A percentile compares a stretch with the other conserved stretches of the same genome.
phyloP scores from a whole-genome alignment of 2,329 filamentous ascomycete genomes.

The Orbilia quercus region DNA sequence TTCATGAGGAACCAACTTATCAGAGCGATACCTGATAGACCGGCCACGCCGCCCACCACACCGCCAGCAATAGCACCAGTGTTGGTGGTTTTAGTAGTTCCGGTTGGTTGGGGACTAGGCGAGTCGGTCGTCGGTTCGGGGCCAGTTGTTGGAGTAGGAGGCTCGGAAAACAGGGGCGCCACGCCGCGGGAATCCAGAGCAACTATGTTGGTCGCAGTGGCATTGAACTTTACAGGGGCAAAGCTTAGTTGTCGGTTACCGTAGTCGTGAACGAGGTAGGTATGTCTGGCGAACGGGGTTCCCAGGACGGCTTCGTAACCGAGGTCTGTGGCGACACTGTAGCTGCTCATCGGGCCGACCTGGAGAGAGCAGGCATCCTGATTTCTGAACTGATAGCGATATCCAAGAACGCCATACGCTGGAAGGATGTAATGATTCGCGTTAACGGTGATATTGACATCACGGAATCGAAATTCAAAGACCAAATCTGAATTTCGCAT shows the following conservation, averaged over 20 bases:
- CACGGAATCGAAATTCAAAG: constrained; percentile 37
- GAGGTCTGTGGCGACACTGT: constrained; percentile 35
- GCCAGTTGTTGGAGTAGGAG: background rate
- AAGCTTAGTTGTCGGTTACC: constrained; percentile 45
- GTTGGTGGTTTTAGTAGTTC: constrained; percentile 56
- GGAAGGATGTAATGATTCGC: constrained; percentile 42
- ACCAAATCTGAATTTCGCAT: constrained; percentile 26
- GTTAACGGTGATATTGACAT: constrained; percentile 35
- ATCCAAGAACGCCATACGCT: constrained; percentile 21
- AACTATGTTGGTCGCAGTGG: constrained; percentile 31
- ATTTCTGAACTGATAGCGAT: constrained; percentile 30
- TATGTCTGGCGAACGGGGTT: constrained; percentile 41
- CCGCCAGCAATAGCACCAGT: constrained; percentile 67
- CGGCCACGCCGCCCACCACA: constrained; percentile 65
- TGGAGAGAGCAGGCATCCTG: constrained; percentile 39
- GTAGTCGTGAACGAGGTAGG: constrained; percentile 49
- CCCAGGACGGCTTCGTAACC: constrained; percentile 46
- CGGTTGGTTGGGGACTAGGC: constrained; percentile 6
- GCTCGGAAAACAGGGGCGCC: constrained; percentile 12
- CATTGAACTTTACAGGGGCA: constrained; percentile 36
- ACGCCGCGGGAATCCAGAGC: constrained; percentile 35
- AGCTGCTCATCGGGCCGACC: constrained; percentile 30
- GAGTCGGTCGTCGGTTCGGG: background rate
- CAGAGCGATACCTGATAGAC: constrained; percentile 63
- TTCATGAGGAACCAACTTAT: constrained; percentile 65